phyloP scores from a whole-genome alignment of 345 rosid species.

The Rhodamnia argentea region DNA sequence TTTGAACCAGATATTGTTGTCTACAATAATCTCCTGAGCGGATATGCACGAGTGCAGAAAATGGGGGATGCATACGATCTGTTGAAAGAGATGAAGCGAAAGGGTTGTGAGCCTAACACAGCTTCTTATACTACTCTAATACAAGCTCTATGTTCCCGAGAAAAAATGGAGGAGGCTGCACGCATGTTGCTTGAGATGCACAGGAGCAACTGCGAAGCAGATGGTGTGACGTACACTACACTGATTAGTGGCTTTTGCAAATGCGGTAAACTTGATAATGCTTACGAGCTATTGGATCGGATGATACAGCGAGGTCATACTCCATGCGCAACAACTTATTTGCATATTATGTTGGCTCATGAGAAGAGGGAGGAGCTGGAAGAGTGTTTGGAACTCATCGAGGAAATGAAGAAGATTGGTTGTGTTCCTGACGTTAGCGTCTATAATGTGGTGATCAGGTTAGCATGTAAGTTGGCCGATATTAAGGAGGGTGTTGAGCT shows the following conservation, averaged over 20 bases:
- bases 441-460: conserved; percentile 60
- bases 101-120: conserved; percentile 53
- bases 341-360: conserved; percentile 69
- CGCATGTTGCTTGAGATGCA: conserved; percentile 66
- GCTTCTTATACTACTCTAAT: conserved; percentile 64
- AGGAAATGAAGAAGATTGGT: conserved; percentile 45
- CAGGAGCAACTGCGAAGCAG: conserved; percentile 61
- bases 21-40: conserved; percentile 62
- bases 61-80: conserved; percentile 65
- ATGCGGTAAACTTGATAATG: conserved; percentile 49
- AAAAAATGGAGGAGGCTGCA: conserved; percentile 74
- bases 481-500: conserved; percentile 40
- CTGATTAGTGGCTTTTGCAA: conserved; percentile 81
- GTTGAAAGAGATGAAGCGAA: conserved; percentile 70
- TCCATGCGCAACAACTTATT: conserved; percentile 54
- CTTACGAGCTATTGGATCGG: conserved; percentile 44
- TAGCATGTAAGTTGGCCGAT: conserved; percentile 74
- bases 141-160: conserved; percentile 58
- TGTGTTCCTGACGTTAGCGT: conserved; percentile 46
- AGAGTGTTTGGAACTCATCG: conserved; percentile 53
- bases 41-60: conserved; percentile 54
- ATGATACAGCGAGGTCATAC: conserved; percentile 46
- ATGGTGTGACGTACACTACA: conserved; percentile 57
- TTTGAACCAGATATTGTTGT: conserved; percentile 76
- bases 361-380: conserved; percentile 68